These are phyloP conservation scores for Sugiyamaella qingdaonensis DNA, from an alignment of 805 yeast genomes.

Conservation along the genomic window DNA sequence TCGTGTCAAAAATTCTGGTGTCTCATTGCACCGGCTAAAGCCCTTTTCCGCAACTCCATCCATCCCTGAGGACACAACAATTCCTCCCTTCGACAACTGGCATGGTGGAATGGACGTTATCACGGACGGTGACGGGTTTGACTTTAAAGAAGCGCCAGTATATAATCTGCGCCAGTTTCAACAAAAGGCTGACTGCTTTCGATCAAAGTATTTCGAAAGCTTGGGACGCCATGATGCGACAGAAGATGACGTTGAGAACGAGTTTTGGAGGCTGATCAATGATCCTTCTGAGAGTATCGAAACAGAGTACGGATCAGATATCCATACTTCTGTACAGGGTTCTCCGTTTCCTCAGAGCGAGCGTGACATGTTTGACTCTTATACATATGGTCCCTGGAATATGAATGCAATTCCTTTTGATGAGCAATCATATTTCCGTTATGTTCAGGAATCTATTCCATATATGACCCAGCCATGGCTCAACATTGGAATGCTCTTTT, in stretches of 20 bases:
- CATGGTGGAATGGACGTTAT: slow-evolving; percentile 34
- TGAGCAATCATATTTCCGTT: slow-evolving; percentile 63
- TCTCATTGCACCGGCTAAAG: slow-evolving; percentile 6
- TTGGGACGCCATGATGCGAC: neutral
- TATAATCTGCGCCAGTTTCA: slow-evolving; percentile 56
- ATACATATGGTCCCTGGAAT: slow-evolving; percentile 61
- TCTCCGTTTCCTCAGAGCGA: slow-evolving; percentile 67
- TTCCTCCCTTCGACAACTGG: slow-evolving; percentile 37
- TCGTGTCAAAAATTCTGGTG: slow-evolving; percentile 32
- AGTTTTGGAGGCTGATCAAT: slow-evolving; percentile 60
- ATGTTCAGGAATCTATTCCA: slow-evolving; percentile 61
- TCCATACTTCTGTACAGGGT: slow-evolving; percentile 61
- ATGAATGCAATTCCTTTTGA: slow-evolving; percentile 68
- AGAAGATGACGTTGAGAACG: slow-evolving; percentile 47
- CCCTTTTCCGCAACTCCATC: slow-evolving; percentile 10
- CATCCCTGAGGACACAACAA: slow-evolving; percentile 15
- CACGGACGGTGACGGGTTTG: slow-evolving; percentile 38
- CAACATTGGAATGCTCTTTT: slow-evolving; percentile 73
- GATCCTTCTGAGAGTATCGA: slow-evolving; percentile 45
- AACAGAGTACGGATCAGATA: slow-evolving; percentile 82
- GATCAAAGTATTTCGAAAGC: slow-evolving; percentile 19
- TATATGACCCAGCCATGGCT: slow-evolving; percentile 90
- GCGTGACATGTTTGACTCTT: slow-evolving; percentile 14
- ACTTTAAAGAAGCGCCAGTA: slow-evolving; percentile 44
- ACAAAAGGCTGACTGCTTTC: slow-evolving; percentile 49